These are phyloP conservation scores for Spinacia oleracea DNA, from an alignment of 179 eudicot genomes.

Conservation along the genomic window DNA sequence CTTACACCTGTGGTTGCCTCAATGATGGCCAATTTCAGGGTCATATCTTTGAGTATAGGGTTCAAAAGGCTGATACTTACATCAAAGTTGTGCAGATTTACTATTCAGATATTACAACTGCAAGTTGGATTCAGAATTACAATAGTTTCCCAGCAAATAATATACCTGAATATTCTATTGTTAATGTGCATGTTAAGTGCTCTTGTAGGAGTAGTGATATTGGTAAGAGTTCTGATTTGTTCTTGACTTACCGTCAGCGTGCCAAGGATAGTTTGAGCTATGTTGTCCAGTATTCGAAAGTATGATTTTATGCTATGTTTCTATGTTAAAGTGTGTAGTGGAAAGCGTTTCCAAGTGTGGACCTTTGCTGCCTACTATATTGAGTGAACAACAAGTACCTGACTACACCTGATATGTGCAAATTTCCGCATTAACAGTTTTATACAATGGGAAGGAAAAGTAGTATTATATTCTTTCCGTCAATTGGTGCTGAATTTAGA, in stretches of 20 bases:
- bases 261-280: constrained; percentile 37
- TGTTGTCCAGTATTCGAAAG: constrained; percentile 11
- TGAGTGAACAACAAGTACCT: neutral
- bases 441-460: neutral
- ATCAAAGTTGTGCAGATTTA: constrained; percentile 25
- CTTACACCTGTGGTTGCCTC: constrained; percentile 53
- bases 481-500: neutral
- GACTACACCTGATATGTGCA: neutral
- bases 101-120: constrained; percentile 50
- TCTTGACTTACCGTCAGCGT: constrained; percentile 48
- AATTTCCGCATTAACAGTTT: too few species aligned
- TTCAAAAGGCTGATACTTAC: constrained; percentile 45
- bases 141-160: constrained; percentile 23
- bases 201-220: constrained; percentile 41
- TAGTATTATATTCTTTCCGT: neutral
- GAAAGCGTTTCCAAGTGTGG: neutral
- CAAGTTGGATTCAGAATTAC: constrained; percentile 22
- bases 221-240: constrained; percentile 45
- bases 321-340: neutral
- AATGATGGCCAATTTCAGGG: constrained; percentile 40
- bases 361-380: neutral
- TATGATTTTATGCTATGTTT: neutral
- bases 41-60: constrained; percentile 37
- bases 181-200: constrained; percentile 53
- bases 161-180: constrained; percentile 24